Evolutionary conservation across 169 alveolate species (phyloP).

Genomic region (Eimeria brunetti): DNA sequence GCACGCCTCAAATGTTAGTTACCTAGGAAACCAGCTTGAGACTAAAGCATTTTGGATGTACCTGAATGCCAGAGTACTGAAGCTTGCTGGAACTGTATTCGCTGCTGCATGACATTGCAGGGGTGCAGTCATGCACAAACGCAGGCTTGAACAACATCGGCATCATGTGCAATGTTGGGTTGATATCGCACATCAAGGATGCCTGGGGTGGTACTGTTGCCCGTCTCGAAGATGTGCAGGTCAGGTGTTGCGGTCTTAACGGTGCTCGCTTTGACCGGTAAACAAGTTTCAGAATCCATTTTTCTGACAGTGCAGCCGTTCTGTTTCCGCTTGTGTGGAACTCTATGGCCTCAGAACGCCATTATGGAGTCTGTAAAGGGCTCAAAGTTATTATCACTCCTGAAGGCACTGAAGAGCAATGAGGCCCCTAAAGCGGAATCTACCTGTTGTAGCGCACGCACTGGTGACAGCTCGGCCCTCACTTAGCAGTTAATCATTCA

Average conservation of each 20-base stretch:
- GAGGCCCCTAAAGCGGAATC: neutral
- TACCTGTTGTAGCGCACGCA: neutral
- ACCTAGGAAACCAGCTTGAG: neutral
- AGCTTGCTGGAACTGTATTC: neutral
- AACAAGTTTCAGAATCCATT: neutral
- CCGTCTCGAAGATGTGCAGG: conserved; percentile 22
- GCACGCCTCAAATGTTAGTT: neutral
- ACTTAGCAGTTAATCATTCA: neutral
- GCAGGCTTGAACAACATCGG: neutral
- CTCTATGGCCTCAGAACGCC: conserved; percentile 18
- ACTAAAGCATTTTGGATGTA: neutral
- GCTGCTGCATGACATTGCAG: neutral
- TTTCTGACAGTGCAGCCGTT: neutral
- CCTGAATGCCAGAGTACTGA: neutral
- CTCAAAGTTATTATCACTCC: neutral
- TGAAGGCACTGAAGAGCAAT: neutral
- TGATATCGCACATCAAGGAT: conserved; percentile 6
- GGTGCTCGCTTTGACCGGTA: neutral
- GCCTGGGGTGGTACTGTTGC: neutral
- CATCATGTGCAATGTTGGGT: conserved; percentile 19
- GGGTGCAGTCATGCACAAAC: conserved; percentile 23
- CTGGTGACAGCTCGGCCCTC: neutral
- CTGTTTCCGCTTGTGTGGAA: neutral
- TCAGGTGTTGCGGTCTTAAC: neutral
- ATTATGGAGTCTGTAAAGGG: conserved; percentile 5